Percentiles rank a stretch among this genome's conserved stretches.
Conservation (phyloP, 352 stramenopile species). For the Thalassiosira sp. region DNA sequence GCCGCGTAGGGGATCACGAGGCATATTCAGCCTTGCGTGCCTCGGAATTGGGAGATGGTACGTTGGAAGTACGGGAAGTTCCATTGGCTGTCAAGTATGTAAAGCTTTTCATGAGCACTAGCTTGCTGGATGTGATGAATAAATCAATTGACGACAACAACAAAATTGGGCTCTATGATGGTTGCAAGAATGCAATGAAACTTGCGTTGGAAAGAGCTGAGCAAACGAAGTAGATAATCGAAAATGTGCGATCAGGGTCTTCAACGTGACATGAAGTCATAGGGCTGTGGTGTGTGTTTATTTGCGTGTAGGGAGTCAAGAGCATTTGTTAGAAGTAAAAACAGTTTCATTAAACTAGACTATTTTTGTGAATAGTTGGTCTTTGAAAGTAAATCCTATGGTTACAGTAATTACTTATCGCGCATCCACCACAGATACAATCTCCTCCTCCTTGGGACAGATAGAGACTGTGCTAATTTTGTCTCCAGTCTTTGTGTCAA, state of each 20-base stretch:
- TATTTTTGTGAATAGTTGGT: no score
- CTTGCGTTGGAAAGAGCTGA: slow-evolving; percentile 65
- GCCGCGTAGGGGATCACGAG: slow-evolving; percentile 85
- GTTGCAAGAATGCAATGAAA: slow-evolving; percentile 83
- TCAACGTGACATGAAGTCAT: no score
- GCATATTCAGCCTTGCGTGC: slow-evolving; percentile 80
- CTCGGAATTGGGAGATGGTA: slow-evolving; percentile 83
- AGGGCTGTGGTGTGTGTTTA: no score
- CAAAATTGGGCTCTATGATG: slow-evolving; percentile 82
- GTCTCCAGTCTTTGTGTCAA: slow-evolving; percentile 75
- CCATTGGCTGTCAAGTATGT: slow-evolving; percentile 73
- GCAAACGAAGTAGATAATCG: slow-evolving; percentile 19
- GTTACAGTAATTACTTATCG: no score
- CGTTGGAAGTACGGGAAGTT: slow-evolving; percentile 75
- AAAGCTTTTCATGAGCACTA: slow-evolving; percentile 71
- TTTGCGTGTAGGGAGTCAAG: no score
- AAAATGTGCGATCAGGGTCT: no score
- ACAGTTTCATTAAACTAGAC: no score
- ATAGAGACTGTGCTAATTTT: slow-evolving; percentile 82
- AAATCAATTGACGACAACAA: slow-evolving; percentile 79
- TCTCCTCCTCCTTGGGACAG: slow-evolving; percentile 69
- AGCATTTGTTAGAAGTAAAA: no score
- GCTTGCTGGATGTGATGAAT: slow-evolving; percentile 83
- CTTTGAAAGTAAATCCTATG: no score
- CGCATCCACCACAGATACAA: no score